Evolutionary conservation across 2,329 filamentous ascomycete species (phyloP), one percentile per base, ranked within the genome.

Genomic region (Colletotrichum sp.): DNA sequence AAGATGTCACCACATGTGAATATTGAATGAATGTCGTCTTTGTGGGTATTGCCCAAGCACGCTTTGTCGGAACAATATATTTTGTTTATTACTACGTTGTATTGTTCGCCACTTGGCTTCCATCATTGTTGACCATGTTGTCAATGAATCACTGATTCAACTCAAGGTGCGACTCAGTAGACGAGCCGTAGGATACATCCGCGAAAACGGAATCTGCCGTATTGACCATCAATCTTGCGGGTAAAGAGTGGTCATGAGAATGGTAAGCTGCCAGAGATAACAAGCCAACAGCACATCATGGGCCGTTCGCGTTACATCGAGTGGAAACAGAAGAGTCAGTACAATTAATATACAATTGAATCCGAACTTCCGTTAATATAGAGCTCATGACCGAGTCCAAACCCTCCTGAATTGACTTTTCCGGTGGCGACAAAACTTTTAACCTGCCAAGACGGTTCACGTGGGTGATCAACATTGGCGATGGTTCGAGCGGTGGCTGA

Each of bases 281-380:
- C 39, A n/a, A n/a, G n/a, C n/a, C n/a, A n/a, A n/a, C n/a, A n/a
- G n/a, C n/a, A n/a, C n/a, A n/a, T n/a, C n/a, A n/a, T 25, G 34
- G 1, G 19, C 39, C 0, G 19, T n/a, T 12, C 0, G 0, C 11
- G 44, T 49, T 49, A 49, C 44, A 49, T 49, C 19, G 0, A 49
- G 44, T 49, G 44, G 44, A 49, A 49, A 22, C 19, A 49, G n/a
- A 22, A 49, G 19, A 49, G 44, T 49, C 44, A 49, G 44, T n/a
- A 49, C 44, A 49, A 49, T 22, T 22, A 49, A 49, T 49, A 49
- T 49, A 22, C 19, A 0, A 49, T 49, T 49, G 19, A 22, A 4
- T 9, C 44, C 19, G 11, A 49, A 49, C 19, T 49, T 49, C 44
- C 44, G 44, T 49, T 0, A 0, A 49, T 49, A 49, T 22, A n/a